A percentile compares a stretch with the other conserved stretches of the same genome.
These are phyloP conservation scores for Dictyostelium intermedium DNA, from an alignment of 78 protist genomes.

Conservation along the genomic window DNA sequence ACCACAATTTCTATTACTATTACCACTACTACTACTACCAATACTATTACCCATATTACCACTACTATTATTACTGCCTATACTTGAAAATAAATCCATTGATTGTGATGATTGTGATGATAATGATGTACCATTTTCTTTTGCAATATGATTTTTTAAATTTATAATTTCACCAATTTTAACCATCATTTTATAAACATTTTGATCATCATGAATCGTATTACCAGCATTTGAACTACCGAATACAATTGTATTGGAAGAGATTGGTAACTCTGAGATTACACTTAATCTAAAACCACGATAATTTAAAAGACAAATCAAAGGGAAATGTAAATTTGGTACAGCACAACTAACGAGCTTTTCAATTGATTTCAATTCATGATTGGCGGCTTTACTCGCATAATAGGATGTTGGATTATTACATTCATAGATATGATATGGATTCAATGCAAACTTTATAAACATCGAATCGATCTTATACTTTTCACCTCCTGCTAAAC, in stretches of 20 bases:
- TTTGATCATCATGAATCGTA: conserved; percentile 48
- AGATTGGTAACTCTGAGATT: conserved; percentile 76
- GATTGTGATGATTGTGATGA: neutral
- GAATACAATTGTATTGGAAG: conserved; percentile 40
- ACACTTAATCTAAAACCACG: conserved; percentile 69
- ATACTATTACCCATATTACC: too few species aligned
- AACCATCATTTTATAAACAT: conserved; percentile 66
- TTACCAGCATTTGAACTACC: conserved; percentile 75
- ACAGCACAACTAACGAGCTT: conserved; percentile 66
- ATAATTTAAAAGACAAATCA: conserved; percentile 73
- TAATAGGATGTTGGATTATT: conserved; percentile 43
- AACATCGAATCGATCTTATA: conserved; percentile 63
- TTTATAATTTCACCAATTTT: conserved; percentile 66
- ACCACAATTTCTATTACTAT: neutral
- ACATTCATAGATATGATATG: conserved; percentile 46
- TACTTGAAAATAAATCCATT: neutral
- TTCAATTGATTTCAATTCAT: conserved; percentile 71
- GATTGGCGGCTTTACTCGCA: conserved; percentile 59
- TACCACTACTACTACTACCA: neutral
- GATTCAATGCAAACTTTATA: conserved; percentile 75
- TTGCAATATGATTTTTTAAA: conserved; percentile 29
- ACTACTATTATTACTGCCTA: neutral
- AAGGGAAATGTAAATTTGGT: conserved; percentile 77
- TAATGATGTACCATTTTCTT: neutral
- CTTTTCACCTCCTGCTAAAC: conserved; percentile 71